Evolutionary conservation across 371 early-diverging fungal genomes (phyloP), one percentile per base, ranked within the genome.

Genomic region (Capniomyces stellatus): DNA sequence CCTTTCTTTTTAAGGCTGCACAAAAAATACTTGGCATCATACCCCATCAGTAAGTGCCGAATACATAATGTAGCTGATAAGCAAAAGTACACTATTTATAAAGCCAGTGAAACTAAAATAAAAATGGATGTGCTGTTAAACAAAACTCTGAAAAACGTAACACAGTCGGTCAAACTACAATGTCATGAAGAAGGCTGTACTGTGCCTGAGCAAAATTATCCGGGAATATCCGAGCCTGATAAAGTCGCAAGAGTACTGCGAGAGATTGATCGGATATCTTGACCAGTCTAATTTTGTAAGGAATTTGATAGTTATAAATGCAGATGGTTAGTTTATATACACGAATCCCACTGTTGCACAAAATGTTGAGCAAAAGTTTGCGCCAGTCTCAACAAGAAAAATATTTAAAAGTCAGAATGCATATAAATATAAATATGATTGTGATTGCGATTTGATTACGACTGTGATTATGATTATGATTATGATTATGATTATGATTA

Each of bases 161-260:
- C 46, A 52, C 63, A 84, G 83, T 39, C 76, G 78, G 43, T 79
- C 81, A 39, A 75, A 75, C 57, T 78, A 76, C 54, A 91, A 90
- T 75, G 85, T 92, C 43, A 89, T 85, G 58, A 97, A 97, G 71
- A 97, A 97, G 75, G 92, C 96, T 0, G 94, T 93, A 19, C 70
- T 97, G 52, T 89, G 91, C 35, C 67, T 97, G 54, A 65, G 94
- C 50, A 79, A 90, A 25, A 66, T 97, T 46, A 83, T 79, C 70
- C 72, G 98, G 29, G 88, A 89, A 57, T 81, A 85, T 61, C 92
- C 91, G 2, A 91, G 92, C 47, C 74, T 89, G 8, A 78, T 96
- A 49, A 83, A 85, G 28, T 90, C 83, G 0, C 72, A 75, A 18
- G 85, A 90, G 51, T 96, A 95, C 93, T 89, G 89, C 0, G 81